Percentiles rank a stretch among this genome's conserved stretches.
Conservation (phyloP, 306 rosid species). For the Luffa aegyptiaca region DNA sequence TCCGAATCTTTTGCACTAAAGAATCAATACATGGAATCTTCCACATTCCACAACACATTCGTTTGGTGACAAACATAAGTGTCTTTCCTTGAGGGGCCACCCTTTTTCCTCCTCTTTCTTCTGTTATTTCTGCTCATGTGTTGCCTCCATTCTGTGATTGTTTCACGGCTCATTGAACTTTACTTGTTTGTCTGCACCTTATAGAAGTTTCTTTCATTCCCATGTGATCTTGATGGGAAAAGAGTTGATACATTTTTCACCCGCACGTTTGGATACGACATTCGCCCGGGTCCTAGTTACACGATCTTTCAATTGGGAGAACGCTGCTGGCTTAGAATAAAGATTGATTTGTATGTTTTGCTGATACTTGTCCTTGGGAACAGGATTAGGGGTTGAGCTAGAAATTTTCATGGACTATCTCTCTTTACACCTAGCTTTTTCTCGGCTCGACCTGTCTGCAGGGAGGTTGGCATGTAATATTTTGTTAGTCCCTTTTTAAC, state of each 20-base stretch:
- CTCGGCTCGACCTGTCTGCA: background rate
- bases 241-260: slow-evolving; percentile 3
- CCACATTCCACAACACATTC: background rate
- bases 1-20: background rate
- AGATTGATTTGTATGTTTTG: background rate
- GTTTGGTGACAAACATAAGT: slow-evolving; percentile 4
- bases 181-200: slow-evolving; percentile 3
- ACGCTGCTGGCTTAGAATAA: background rate
- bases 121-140: slow-evolving; percentile 1
- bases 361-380: background rate
- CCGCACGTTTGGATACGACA: background rate
- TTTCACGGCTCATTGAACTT: background rate
- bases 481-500: background rate
- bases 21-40: slow-evolving; percentile 7
- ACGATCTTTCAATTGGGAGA: background rate
- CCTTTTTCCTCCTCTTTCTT: background rate
- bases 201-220: slow-evolving; percentile 2
- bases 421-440: background rate
- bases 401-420: background rate
- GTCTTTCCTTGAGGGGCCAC: slow-evolving; percentile 1
- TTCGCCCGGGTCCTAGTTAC: background rate
- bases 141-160: background rate
- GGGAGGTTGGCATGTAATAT: background rate
- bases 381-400: background rate
- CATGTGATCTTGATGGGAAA: slow-evolving; percentile 6